These are phyloP conservation scores for Fraxinus quadrangulata DNA, from an alignment of 257 asterid species.

Conservation along the genomic window DNA sequence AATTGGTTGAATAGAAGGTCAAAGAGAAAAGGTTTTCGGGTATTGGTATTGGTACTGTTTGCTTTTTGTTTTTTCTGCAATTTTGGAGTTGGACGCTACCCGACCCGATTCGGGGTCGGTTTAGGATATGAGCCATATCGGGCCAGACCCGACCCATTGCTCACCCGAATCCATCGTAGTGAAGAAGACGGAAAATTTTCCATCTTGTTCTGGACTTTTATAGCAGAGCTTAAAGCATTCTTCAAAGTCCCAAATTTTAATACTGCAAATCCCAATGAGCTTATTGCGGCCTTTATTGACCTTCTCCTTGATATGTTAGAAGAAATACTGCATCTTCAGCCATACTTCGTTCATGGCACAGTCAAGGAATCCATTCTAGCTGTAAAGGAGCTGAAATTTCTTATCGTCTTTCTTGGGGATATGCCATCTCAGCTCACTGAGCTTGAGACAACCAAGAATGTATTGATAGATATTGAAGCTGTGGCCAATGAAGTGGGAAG, in stretches of 20 bases:
- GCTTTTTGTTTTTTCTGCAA: not conserved
- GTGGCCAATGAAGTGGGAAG: constrained; percentile 18
- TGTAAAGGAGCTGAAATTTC: constrained; percentile 22
- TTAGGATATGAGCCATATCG: too few relatives aligned
- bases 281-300: constrained; percentile 26
- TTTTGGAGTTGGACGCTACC: too few relatives aligned
- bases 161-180: too few relatives aligned
- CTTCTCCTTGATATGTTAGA: constrained; percentile 26
- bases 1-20: constrained; percentile 26
- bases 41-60: constrained; percentile 6
- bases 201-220: too few relatives aligned
- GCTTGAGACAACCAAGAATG: constrained; percentile 2
- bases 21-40: constrained; percentile 4
- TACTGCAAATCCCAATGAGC: not conserved
- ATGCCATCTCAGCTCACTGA: constrained; percentile 18
- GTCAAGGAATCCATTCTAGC: constrained; percentile 4
- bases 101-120: too few relatives aligned
- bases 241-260: constrained; percentile 4
- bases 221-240: too few relatives aligned
- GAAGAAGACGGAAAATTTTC: too few relatives aligned
- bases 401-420: constrained; percentile 25
- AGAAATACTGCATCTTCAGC: constrained; percentile 11
- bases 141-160: too few relatives aligned
- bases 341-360: not conserved
- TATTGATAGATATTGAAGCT: constrained; percentile 5